Evolutionary conservation across 2,329 filamentous ascomycete genomes (phyloP), one percentile per base, ranked within the genome.

Genomic region (Penicillium sp.): DNA sequence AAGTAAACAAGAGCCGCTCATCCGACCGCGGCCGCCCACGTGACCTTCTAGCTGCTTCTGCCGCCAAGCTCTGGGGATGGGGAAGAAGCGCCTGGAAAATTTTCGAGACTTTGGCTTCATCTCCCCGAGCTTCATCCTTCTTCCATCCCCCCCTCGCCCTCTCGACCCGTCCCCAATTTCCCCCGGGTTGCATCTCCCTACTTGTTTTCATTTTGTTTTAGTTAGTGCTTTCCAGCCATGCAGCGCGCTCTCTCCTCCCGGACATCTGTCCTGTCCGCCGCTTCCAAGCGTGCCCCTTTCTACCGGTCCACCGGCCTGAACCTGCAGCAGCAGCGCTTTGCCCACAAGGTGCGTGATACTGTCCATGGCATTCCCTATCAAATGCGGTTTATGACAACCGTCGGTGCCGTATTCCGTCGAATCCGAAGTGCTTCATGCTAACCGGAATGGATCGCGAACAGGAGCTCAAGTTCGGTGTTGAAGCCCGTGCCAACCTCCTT

Each of bases 391-490:
- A 17, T 19, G 25, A 29, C 27, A 7, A 11, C 26, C 21, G 9
- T 39, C 39, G 35, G 31, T 30, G 42, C n/a, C 25, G 40, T 30
- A 14, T 46, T 50, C 54, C 44, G 53, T 48, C 40, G 6, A 37
- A 52, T 43, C 53, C 58, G 49, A 58, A 43, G 39, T 15, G 7
- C 17, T 25, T 23, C 9, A n/a, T 34, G 14, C 30, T 29, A 32
- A 42, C 41, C 36, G 40, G 50, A 33, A 63, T 71, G 39, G n/a
- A 71, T 57, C 34, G 36, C 54, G 30, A 54, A 41, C 54, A 96
- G 89, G 93, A 98, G 70, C 81, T 98, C 68, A 97, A 95, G 77
- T 98, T 98, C 57, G 93, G 93, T 63, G 91, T 97, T 52, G 93
- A 98, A 69, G 93, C 77, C 59, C 85, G 93, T 67, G 89, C 90